phyloP scores from a whole-genome alignment of 73 alveolate species.

The Blepharisma stoltei region DNA sequence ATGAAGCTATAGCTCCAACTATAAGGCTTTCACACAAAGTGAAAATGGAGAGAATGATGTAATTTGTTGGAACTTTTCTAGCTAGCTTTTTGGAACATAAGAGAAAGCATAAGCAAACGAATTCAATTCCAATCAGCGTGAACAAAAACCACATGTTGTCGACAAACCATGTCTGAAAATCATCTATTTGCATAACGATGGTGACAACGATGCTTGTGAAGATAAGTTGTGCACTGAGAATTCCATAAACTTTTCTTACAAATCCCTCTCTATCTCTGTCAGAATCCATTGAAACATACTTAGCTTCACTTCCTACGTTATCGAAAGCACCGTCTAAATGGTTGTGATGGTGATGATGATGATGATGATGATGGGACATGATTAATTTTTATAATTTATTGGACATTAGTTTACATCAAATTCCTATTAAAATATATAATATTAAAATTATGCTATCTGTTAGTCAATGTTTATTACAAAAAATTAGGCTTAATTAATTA shows the following conservation, averaged over 20 bases:
- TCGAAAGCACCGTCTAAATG: too few species aligned
- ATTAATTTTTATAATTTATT: too few species aligned
- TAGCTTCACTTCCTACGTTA: too few species aligned
- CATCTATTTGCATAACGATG: slow-evolving; percentile 19
- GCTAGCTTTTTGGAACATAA: slow-evolving; percentile 53
- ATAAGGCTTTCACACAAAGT: slow-evolving; percentile 50
- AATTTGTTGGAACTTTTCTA: slow-evolving; percentile 65
- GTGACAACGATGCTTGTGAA: slow-evolving; percentile 43
- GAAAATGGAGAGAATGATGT: slow-evolving; percentile 48
- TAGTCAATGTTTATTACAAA: too few species aligned
- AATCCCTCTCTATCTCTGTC: slow-evolving; percentile 26
- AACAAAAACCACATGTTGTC: slow-evolving; percentile 22
- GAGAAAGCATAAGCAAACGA: slow-evolving; percentile 15
- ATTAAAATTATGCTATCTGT: too few species aligned
- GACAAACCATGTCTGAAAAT: slow-evolving; percentile 4
- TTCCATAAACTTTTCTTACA: slow-evolving; percentile 43
- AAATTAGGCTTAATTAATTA: too few species aligned
- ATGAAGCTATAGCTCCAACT: slow-evolving; percentile 42
- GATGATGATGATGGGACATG: too few species aligned
- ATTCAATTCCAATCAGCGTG: background rate
- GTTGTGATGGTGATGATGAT: too few species aligned
- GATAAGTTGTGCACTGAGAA: slow-evolving; percentile 32
- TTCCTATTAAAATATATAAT: too few species aligned
- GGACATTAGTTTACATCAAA: too few species aligned
- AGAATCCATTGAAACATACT: too few species aligned